phyloP scores from a whole-genome alignment of 495 filamentous ascomycete species.

The Podospora didyma region DNA sequence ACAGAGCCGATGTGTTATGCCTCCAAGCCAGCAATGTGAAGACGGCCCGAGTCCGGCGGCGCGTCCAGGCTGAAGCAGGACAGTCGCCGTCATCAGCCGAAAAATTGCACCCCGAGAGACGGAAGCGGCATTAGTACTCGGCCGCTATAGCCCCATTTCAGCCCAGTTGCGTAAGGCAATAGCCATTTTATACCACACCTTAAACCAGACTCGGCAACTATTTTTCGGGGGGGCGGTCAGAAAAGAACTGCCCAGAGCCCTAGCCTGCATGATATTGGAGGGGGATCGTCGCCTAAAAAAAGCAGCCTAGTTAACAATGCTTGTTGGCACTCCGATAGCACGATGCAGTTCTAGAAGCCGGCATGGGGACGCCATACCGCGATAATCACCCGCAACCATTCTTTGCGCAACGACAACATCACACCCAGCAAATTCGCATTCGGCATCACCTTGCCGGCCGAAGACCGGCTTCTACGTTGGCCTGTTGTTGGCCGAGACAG shows the following conservation, averaged over 20 bases:
- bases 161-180: too few relatives aligned
- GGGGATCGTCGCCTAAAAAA: background rate
- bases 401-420: too few relatives aligned
- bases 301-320: background rate
- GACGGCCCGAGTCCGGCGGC: background rate
- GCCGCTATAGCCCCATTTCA: background rate
- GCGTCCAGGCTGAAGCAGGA: too few relatives aligned
- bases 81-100: constrained; percentile 5
- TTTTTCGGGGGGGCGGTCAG: background rate
- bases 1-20: too few relatives aligned
- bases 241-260: background rate
- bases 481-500: too few relatives aligned
- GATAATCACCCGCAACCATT: too few relatives aligned
- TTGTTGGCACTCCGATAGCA: background rate
- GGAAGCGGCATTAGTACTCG: constrained; percentile 7
- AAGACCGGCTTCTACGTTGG: too few relatives aligned
- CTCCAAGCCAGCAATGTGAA: background rate
- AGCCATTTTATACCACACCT: too few relatives aligned
- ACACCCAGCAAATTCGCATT: too few relatives aligned
- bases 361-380: background rate
- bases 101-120: background rate
- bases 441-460: too few relatives aligned
- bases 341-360: background rate
- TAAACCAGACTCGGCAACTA: too few relatives aligned
- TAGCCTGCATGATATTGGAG: background rate